Base-by-base conservation (phyloP, 164 flowering plant species). In the Taxillus chinensis region DNA sequence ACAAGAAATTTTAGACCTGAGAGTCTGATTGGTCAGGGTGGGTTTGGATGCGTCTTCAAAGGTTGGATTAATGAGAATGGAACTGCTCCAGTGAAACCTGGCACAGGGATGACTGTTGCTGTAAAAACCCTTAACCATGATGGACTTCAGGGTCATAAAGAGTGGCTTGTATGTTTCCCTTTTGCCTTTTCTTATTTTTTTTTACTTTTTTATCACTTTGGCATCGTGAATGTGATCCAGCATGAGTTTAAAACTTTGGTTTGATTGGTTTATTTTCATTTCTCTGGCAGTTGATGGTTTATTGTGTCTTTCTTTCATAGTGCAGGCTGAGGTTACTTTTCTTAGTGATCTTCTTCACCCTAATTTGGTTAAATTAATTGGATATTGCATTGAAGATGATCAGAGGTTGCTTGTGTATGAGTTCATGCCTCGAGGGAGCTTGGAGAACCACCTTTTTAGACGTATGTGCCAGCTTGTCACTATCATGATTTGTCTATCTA, bases 361-460 rank as follows among this genome's bases (percentile, higher is more conserved):
- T 17, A 66, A 79, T 66, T 69, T 79, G 70, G 83, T 79, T 42
- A 79, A 72, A 52, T 70, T 79, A 60, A 59, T 74, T 16, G 80
- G 82, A 1, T 79, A 67, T 61, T 76, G 80, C 76, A 77, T 75
- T 50, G 81, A 77, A 68, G 79, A 73, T 63, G 76, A 80, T 49
- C 79, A 80, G 66, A 75, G 83, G 73, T 70, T 80, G 12, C 81
- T 80, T 39, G 81, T 77, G 3, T 80, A 80, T 62, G 83, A 79
- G 62, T 76, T 76, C 62, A 75, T 78, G 82, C 71, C 82, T 65
- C 71, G 77, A 40, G 82, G 82, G 60, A 76, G 82, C 70, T 68
- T 80, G 79, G 83, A 80, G 73, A 80, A 75, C 62, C 83, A 79
- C 68, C 71, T 79, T 27, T 80, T 80, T 59, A 70, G 77, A 72